Conservation (phyloP, 2,329 filamentous ascomycete species). For the Epichloe uncinata region DNA sequence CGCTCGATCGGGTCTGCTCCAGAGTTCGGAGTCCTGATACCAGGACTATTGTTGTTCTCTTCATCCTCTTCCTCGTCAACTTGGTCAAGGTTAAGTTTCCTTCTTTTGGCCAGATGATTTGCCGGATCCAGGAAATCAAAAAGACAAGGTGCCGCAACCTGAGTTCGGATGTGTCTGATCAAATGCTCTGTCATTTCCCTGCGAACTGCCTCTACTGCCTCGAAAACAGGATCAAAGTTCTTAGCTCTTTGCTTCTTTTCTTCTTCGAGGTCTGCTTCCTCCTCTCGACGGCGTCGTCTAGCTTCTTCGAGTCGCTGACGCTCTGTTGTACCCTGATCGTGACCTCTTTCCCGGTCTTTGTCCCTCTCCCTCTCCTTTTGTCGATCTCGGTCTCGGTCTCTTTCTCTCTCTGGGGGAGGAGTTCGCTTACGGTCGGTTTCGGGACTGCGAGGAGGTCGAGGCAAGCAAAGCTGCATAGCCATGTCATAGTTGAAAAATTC, state of each 20-base stretch:
- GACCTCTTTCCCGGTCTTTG: conserved; percentile 1
- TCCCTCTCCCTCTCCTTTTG: not conserved
- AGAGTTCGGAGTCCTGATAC: conserved; percentile 52
- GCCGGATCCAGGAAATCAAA: conserved; percentile 72
- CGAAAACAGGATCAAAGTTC: conserved; percentile 78
- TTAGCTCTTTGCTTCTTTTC: conserved; percentile 80
- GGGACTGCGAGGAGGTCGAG: conserved; percentile 13
- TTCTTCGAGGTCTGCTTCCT: conserved; percentile 72
- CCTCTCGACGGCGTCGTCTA: conserved; percentile 53
- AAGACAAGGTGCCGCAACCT: conserved; percentile 69
- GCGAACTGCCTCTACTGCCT: conserved; percentile 66
- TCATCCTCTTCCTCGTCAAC: conserved; percentile 44
- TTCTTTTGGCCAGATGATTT: conserved; percentile 66
- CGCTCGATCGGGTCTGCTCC: conserved; percentile 48
- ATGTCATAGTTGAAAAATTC: conserved; percentile 85
- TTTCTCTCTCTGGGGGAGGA: conserved; percentile 22
- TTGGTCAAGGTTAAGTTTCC: conserved; percentile 64
- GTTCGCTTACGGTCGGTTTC: conserved; percentile 19
- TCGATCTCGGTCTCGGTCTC: not conserved
- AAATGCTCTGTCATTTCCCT: conserved; percentile 77
- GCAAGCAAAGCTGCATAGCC: conserved; percentile 64
- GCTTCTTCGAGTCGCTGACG: conserved; percentile 49
- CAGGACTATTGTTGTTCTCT: conserved; percentile 47
- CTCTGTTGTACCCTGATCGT: conserved; percentile 10
- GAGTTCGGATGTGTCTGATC: conserved; percentile 75